Evolutionary conservation across 306 rosid genomes (phyloP), one percentile per base, ranked within the genome.

Genomic region (Cucurbita maxima): DNA sequence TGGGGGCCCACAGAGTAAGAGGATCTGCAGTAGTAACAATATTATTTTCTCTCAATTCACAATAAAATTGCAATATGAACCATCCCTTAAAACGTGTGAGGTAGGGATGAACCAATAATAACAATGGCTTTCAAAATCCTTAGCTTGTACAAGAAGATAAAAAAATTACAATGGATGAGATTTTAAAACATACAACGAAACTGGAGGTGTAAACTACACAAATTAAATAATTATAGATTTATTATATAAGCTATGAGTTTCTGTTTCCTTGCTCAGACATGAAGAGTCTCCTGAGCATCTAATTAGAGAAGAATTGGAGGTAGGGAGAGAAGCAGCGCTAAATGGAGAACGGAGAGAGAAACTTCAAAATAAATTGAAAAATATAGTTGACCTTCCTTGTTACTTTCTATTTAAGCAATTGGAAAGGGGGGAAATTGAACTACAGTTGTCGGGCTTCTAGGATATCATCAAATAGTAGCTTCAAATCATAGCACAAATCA

Each of bases 1-100:
- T 0, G 96, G 96, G 40, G 96, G 88, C 61, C 98, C 97, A 85
- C 97, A 90, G 43, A 90, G 97, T 74, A 93, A 78, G 79, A 93
- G 96, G 75, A 93, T 78, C 98, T 93, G 90, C 75, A 75, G 79
- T 69, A 41, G 75, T 79, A 59, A 77, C 45, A 59, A 45, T 9
- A 45, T 67, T 20, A 67, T 67, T 44, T 67, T 45, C 40, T 67
- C 72, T 48, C 71, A 67, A 45, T 44, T 67, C 56, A 25, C 40
- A 67, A 43, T 11, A 43, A 11, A 66, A 67, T 2, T 44, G 72
- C 7, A 20, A 19, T 19, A 44, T 44, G 55, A 66, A 19, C 34
- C 54, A 66, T 66, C 37, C 54, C 40, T 12, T 3, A 12, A 44
- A 45, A 44, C 3, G 40, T 20, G 40, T 44, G 18, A 63, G 16